These are phyloP conservation scores for Carex arenaria DNA, from an alignment of 202 grass and related monocot species.

Conservation along the genomic window DNA sequence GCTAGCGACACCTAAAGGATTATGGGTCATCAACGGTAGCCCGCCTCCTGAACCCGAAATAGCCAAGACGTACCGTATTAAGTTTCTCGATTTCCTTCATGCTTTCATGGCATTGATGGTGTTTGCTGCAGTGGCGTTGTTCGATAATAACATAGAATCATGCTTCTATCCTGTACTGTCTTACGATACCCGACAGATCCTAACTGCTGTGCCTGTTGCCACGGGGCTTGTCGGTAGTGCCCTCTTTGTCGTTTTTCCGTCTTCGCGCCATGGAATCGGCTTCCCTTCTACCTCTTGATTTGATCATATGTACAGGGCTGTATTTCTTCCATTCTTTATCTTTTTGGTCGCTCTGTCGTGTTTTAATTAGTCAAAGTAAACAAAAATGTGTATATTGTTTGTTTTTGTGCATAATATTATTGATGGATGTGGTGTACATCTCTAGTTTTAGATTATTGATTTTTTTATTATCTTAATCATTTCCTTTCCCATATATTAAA, in stretches of 20 bases:
- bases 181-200: slow-evolving; percentile 37
- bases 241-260: slow-evolving; percentile 51
- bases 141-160: slow-evolving; percentile 40
- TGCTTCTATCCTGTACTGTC: slow-evolving; percentile 61
- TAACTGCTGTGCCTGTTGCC: slow-evolving; percentile 42
- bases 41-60: slow-evolving; percentile 8
- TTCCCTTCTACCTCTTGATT: slow-evolving; percentile 35
- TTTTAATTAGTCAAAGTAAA: background rate
- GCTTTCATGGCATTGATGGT: slow-evolving; percentile 39
- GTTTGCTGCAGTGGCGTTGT: slow-evolving; percentile 51
- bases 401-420: slow-evolving; percentile 5
- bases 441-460: background rate
- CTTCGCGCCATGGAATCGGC: slow-evolving; percentile 54
- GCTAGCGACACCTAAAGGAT: slow-evolving; percentile 31
- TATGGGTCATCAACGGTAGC: slow-evolving; percentile 58
- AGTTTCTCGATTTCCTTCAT: slow-evolving; percentile 62
- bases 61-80: slow-evolving; percentile 22
- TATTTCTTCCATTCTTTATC: background rate
- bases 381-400: background rate
- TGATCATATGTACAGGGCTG: background rate
- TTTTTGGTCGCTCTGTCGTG: background rate
- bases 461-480: slow-evolving; percentile 1
- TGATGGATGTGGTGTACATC: background rate
- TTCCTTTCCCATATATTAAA: background rate
- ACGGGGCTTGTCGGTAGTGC: slow-evolving; percentile 44